These are phyloP conservation scores for Naganishia liquefaciens DNA, from an alignment of 1,284 basidiomycete species.

Conservation along the genomic window DNA sequence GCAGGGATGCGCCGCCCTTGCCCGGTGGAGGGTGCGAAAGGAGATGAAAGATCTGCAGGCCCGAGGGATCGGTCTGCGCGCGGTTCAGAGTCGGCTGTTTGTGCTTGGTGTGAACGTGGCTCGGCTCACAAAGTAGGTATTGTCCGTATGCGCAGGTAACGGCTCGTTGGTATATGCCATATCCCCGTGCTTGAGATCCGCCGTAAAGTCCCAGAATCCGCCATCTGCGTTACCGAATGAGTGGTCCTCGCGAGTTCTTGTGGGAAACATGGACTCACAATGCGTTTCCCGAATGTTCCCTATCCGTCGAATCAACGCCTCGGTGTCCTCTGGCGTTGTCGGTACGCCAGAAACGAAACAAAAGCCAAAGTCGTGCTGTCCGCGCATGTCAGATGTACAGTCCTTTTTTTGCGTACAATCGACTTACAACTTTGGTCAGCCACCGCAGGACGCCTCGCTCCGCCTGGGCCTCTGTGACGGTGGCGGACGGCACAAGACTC, in stretches of 20 bases:
- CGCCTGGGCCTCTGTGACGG: constrained; percentile 46
- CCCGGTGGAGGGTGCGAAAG: constrained; percentile 76
- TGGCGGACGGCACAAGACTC: constrained; percentile 63
- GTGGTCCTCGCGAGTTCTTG: not conserved
- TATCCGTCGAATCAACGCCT: constrained; percentile 73
- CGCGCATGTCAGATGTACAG: constrained; percentile 12
- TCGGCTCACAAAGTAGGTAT: constrained; percentile 80
- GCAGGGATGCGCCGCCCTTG: constrained; percentile 78
- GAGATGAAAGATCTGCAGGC: constrained; percentile 92
- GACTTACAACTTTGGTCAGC: constrained; percentile 75
- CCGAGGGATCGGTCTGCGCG: constrained; percentile 79
- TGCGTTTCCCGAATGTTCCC: constrained; percentile 91
- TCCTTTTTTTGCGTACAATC: too few species aligned
- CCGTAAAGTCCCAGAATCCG: constrained; percentile 95
- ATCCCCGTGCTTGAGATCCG: constrained; percentile 86
- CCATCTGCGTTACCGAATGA: constrained; percentile 64
- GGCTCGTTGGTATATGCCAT: constrained; percentile 83
- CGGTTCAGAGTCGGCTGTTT: too few species aligned
- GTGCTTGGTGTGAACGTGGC: too few species aligned
- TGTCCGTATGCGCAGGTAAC: constrained; percentile 90
- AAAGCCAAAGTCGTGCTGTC: constrained; percentile 80
- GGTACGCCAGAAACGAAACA: constrained; percentile 84
- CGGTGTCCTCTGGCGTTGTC: constrained; percentile 77
- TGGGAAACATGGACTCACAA: constrained; percentile 59
- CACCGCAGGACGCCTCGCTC: constrained; percentile 75